Evolutionary conservation across 257 asterid genomes (phyloP).

Genomic region (Capsicum chinense): DNA sequence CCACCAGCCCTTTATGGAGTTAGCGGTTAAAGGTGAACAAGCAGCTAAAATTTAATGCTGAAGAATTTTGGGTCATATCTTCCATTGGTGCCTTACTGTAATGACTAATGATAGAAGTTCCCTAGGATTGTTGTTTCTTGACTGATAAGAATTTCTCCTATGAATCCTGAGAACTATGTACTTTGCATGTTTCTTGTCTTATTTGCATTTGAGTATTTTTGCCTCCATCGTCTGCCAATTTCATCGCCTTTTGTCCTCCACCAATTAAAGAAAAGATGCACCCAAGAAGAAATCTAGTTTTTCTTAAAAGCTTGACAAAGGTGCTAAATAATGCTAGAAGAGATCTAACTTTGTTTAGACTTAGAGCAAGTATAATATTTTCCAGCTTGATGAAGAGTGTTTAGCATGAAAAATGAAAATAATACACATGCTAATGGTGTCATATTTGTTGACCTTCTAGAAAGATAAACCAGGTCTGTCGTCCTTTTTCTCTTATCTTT

Average conservation of each 20-base stretch:
- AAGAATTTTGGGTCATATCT: not conserved
- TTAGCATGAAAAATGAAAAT: not conserved
- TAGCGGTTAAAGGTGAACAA: not conserved
- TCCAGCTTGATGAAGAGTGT: not conserved
- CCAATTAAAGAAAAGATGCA: not conserved
- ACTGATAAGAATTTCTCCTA: not conserved
- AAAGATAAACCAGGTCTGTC: not conserved
- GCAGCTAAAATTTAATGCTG: constrained; percentile 1
- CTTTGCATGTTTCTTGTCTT: constrained; percentile 12
- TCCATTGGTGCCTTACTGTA: not conserved
- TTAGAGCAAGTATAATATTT: not conserved
- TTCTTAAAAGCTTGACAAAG: not conserved
- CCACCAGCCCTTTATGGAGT: not conserved
- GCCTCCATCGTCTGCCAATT: not conserved
- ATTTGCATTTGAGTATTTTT: not conserved
- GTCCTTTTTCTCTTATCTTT: not conserved
- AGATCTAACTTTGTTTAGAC: constrained; percentile 20
- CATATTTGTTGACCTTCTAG: constrained; percentile 1
- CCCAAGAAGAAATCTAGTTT: constrained; percentile 10
- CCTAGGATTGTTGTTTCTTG: constrained; percentile 24
- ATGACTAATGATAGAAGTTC: not conserved
- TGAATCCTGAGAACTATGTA: not conserved
- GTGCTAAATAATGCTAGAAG: not conserved
- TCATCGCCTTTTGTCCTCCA: not conserved
- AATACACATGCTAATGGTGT: constrained; percentile 12